Base-by-base conservation (phyloP, 306 rosid genomes). In the Luffa aegyptiaca region DNA sequence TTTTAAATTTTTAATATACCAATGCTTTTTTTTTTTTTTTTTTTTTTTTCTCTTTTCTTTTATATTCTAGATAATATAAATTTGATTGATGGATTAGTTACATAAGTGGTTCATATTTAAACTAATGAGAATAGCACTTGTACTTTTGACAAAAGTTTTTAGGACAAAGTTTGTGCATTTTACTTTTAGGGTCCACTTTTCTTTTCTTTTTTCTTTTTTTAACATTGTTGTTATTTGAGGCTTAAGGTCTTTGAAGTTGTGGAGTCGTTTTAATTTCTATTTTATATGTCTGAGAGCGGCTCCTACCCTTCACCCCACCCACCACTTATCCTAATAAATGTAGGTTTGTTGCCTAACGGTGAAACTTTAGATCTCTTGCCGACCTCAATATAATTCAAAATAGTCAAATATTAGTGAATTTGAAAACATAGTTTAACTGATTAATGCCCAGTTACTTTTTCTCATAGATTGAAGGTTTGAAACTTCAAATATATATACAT, bases 21-120 rank as follows among this genome's bases (percentile, higher is more conserved):
- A 17, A 5, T 8, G 2, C 17, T 11, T 3, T 26, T n/a, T 61
- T 21, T 10, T 10, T 2, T 26, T 59, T 61, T 21, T 10, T 10
- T 2, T 26, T 59, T n/a, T n/a, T n/a, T n/a, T n/a, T n/a, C n/a
- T n/a, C n/a, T n/a, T n/a, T 59, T 5, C 6, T 31, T 62, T 62
- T 33, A 58, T 58, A 62, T 5, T 39, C 52, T 66, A 17, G 49
- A 37, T 66, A 66, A 66, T 66, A 10, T 65, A 3, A 37, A 66
- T 17, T 39, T 63, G 73, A 66, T 66, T 66, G 73, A 66, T 66
- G 73, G 73, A 66, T 39, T 66, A 66, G 12, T 6, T 66, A 66
- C 73, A 39, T 8, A 66, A 66, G 3, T 17, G 73, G 49, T 8
- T 8, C 49, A 39, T 66, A 66, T 37, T 64, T 66, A 66, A 66